phyloP scores from a whole-genome alignment of 345 rosid genomes.

The Eucalyptus pumila region DNA sequence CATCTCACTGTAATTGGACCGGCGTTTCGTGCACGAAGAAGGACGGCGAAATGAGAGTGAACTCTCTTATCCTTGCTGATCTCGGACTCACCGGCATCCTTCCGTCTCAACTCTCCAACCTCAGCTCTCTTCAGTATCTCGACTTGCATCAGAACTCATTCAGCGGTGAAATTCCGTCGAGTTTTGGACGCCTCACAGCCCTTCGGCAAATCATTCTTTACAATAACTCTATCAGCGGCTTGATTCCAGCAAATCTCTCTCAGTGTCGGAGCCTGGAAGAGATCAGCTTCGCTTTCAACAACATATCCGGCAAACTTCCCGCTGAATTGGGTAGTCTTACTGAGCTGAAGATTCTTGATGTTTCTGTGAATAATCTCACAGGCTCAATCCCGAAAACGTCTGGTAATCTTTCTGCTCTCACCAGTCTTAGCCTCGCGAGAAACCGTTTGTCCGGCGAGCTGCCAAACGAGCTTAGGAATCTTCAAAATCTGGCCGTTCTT shows the following conservation, averaged over 20 bases:
- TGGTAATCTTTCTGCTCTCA: constrained; percentile 5
- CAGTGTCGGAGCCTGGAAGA: not conserved
- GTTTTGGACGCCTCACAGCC: not conserved
- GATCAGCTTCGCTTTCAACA: not conserved
- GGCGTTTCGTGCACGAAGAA: not conserved
- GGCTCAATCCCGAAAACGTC: not conserved
- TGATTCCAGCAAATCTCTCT: not conserved
- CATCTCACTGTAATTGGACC: not conserved
- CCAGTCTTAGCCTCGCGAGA: not conserved
- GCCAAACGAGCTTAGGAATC: not conserved
- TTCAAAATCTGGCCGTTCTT: not conserved
- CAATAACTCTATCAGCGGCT: not conserved
- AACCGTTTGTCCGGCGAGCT: not conserved
- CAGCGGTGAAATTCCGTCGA: not conserved
- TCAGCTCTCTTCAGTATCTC: not conserved
- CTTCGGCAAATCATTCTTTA: not conserved
- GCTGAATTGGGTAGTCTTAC: not conserved
- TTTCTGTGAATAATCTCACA: not conserved
- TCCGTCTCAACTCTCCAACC: not conserved
- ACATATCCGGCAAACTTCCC: not conserved
- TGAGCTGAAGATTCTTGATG: not conserved
- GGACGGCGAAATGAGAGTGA: not conserved
- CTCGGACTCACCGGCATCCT: not conserved
- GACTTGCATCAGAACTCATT: not conserved
- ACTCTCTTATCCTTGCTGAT: not conserved